Evolutionary conservation across 805 yeast genomes (phyloP), one percentile per base, ranked within the genome.

Genomic region (Teunomyces kruisii): DNA sequence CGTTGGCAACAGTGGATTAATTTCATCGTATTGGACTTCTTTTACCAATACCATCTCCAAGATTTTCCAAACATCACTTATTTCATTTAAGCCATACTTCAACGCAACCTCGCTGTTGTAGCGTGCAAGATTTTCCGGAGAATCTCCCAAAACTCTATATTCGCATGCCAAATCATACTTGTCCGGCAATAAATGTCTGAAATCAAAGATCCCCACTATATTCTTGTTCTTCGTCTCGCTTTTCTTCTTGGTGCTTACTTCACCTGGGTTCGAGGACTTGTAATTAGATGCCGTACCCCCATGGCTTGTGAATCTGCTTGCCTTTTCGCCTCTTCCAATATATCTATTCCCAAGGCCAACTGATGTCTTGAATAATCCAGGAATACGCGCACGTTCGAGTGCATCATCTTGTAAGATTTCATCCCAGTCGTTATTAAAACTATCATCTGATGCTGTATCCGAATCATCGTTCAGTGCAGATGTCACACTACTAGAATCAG

Each of bases 1-100:
- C 47, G 46, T n/a, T 42, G 44, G 35, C 27, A 46, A 33, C 38
- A 41, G 6, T 1, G 50, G 49, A 42, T 51, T 51, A 17, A 52
- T 47, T n/a, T 59, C 56, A 13, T 43, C 49, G 3, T 39, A 24
- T 22, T 46, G 54, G 4, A 72, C 68, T 43, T 75, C 78, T 44
- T 76, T 78, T 6, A 67, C 62, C 38, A 79, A 51, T 1, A 78
- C 55, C 55, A 75, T 65, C 26, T 75, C 77, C 13, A 86, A 54
- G 9, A 85, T 67, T 48, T 72, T 77, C 97, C 97, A 91, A 24
- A 86, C 82, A 50, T 85, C 83, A 6, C 86, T 81, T 1, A 88
- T 71, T 16, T 81, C 88, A 6, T 65, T 66, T 40, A 78, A 75
- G 0, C 87, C 88, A 63, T 78, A 72, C 41, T 76, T 75, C 19